phyloP scores from a whole-genome alignment of 2,329 filamentous ascomycete species.

The Clarireedia monteithiana region DNA sequence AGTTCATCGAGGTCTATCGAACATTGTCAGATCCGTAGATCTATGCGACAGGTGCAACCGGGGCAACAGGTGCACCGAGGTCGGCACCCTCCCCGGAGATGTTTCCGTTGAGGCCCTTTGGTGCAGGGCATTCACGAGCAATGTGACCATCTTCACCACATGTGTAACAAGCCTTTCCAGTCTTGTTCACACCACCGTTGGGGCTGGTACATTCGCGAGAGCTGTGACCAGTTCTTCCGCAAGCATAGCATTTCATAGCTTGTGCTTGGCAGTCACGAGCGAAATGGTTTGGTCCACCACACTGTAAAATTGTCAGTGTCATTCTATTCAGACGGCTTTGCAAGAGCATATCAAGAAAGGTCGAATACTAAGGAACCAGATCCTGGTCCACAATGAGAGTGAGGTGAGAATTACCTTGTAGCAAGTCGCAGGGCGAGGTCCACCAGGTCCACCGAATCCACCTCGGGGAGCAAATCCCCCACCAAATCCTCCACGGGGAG shows the following conservation, averaged over 20 bases:
- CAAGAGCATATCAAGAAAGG: too few species aligned
- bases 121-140: conserved; percentile 61
- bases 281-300: conserved; percentile 89
- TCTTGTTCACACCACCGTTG: conserved; percentile 91
- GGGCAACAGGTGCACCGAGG: conserved; percentile 31
- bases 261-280: conserved; percentile 73
- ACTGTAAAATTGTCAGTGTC: conserved; percentile 26
- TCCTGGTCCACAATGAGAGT: too few species aligned
- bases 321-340: background rate
- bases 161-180: conserved; percentile 97
- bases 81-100: conserved; percentile 28
- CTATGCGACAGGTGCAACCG: conserved; percentile 36
- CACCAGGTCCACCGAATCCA: conserved; percentile 54
- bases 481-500: conserved; percentile 63
- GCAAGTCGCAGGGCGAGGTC: conserved; percentile 61
- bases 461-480: conserved; percentile 60
- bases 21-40: conserved; percentile 18
- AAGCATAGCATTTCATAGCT: conserved; percentile 75
- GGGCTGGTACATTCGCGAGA: conserved; percentile 37
- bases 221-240: conserved; percentile 54
- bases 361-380: too few species aligned
- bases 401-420: conserved; percentile 42
- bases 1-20: conserved; percentile 30
- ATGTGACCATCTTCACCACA: conserved; percentile 95
- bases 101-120: conserved; percentile 53